These are phyloP conservation scores for Trametes villosa DNA, from an alignment of 768 basidiomycete genomes.

Conservation along the genomic window DNA sequence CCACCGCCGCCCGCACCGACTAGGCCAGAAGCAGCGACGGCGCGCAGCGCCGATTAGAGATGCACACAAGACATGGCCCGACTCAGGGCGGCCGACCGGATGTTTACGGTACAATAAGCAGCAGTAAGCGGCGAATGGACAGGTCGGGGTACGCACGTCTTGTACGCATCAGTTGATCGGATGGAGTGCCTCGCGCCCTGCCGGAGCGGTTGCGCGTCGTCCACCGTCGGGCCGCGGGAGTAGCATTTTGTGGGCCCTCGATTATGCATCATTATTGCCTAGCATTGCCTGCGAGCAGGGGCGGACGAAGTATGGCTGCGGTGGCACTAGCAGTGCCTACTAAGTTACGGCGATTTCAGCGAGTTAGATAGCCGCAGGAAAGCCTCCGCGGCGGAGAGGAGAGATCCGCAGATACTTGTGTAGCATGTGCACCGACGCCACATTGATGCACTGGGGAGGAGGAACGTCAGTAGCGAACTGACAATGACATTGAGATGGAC, in stretches of 20 bases:
- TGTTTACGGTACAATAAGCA: neutral
- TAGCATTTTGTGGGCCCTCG: neutral
- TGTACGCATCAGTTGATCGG: constrained; percentile 9
- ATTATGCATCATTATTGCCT: neutral
- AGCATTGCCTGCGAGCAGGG: neutral
- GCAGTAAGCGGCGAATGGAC: neutral
- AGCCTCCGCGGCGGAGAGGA: neutral
- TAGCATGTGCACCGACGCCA: constrained; percentile 12
- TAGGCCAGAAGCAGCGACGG: neutral
- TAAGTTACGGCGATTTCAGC: neutral
- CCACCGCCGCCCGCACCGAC: neutral
- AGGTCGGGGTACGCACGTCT: neutral
- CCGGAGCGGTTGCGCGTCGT: neutral
- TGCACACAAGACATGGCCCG: neutral
- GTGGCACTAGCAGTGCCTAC: neutral
- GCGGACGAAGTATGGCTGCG: neutral
- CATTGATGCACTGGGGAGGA: neutral
- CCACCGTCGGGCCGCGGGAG: neutral
- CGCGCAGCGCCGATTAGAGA: neutral
- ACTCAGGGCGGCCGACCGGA: neutral
- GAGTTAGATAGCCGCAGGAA: constrained; percentile 13
- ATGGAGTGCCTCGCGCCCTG: neutral
- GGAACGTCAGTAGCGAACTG: neutral
- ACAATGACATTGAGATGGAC: neutral
- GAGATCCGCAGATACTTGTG: neutral